These are phyloP conservation scores for Rhizopogon rudus DNA, from an alignment of 768 basidiomycete species.

Conservation along the genomic window DNA sequence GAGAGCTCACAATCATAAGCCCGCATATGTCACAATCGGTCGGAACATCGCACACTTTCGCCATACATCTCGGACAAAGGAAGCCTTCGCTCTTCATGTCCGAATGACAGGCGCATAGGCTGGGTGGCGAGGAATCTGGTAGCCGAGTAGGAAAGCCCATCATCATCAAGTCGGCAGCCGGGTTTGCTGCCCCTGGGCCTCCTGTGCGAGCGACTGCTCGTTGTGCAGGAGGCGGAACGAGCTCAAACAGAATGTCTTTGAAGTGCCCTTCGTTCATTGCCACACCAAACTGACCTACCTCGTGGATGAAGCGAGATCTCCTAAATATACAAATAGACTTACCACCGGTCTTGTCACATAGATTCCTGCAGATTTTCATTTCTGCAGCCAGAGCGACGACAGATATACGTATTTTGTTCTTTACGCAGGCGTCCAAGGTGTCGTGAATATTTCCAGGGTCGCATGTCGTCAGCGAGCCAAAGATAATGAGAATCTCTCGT, in stretches of 20 bases:
- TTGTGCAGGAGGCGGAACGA: constrained; percentile 91
- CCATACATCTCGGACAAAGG: constrained; percentile 88
- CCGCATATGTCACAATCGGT: constrained; percentile 98
- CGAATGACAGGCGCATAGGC: constrained; percentile 91
- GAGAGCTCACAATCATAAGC: constrained; percentile 96
- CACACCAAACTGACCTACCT: constrained; percentile 83
- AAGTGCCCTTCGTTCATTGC: constrained; percentile 97
- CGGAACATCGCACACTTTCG: constrained; percentile 95
- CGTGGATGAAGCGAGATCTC: constrained; percentile 1
- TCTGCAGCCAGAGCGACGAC: constrained; percentile 95
- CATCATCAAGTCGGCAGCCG: constrained; percentile 91
- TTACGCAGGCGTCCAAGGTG: constrained; percentile 80
- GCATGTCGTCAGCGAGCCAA: constrained; percentile 93
- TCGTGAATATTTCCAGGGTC: constrained; percentile 97
- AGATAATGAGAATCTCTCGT: constrained; percentile 89
- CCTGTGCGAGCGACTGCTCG: constrained; percentile 45
- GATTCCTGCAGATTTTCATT: constrained; percentile 94
- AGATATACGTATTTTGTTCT: constrained; percentile 83
- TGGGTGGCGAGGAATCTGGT: constrained; percentile 75
- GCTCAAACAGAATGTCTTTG: constrained; percentile 92
- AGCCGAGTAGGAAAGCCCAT: constrained; percentile 98
- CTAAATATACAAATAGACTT: constrained; percentile 5
- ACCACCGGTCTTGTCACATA: constrained; percentile 93
- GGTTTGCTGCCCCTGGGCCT: constrained; percentile 45
- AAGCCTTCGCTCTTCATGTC: constrained; percentile 91